Conservation (phyloP, 2,329 filamentous ascomycete genomes). For the Diplodia intermedia region DNA sequence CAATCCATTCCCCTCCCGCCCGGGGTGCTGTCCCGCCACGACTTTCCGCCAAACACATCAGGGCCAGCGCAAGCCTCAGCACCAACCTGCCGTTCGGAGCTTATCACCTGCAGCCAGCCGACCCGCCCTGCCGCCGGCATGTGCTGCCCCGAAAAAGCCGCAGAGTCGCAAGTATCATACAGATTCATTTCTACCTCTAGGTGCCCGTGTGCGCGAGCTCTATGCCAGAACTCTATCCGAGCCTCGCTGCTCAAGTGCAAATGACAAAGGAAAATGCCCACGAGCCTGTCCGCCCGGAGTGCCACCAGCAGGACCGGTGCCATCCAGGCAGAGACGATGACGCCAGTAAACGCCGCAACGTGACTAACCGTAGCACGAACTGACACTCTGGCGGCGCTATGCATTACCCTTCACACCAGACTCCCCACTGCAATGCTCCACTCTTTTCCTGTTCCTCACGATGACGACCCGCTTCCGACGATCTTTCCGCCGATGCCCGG, state of each 20-base stretch:
- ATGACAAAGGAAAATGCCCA: constrained; percentile 8
- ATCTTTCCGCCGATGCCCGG: constrained; percentile 46
- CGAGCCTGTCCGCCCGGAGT: constrained; percentile 33
- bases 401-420: constrained; percentile 31
- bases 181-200: constrained; percentile 25
- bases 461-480: constrained; percentile 39
- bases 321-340: constrained; percentile 16
- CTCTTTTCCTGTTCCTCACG: constrained; percentile 33
- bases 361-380: constrained; percentile 21
- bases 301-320: constrained; percentile 26
- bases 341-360: constrained; percentile 26
- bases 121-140: background rate
- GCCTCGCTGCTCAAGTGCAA: background rate
- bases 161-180: constrained; percentile 19
- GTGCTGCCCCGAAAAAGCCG: constrained; percentile 17
- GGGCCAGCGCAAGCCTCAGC: constrained; percentile 16
- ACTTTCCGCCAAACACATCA: constrained; percentile 13
- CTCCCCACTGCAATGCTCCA: constrained; percentile 16
- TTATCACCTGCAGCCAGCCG: constrained; percentile 27
- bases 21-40: constrained; percentile 17
- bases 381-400: constrained; percentile 22
- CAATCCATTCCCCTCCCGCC: constrained; percentile 25
- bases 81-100: constrained; percentile 1
- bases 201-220: constrained; percentile 25
- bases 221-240: constrained; percentile 23